Conservation (phyloP, 129 eudicot species). For the Saussurea involucrata region DNA sequence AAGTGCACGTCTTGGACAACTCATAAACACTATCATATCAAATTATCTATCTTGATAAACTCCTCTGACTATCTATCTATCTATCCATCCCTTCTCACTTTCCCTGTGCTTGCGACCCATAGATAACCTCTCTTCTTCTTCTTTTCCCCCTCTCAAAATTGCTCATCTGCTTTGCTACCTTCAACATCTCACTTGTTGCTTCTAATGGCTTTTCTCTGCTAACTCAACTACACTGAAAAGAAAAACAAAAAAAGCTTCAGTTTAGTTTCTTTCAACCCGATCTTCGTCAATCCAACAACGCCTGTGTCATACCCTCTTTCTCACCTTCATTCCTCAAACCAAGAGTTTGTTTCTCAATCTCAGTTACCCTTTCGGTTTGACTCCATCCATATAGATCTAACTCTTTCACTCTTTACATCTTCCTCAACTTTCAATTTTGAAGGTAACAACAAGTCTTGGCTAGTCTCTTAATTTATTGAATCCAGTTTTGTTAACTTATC, state of each 20-base stretch:
- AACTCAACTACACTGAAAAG: not conserved
- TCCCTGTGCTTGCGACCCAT: not conserved
- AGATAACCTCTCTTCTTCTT: constrained; percentile 12
- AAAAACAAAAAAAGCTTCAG: not conserved
- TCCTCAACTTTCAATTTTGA: constrained; percentile 9
- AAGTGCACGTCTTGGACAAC: constrained; percentile 33
- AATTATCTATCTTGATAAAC: constrained; percentile 19
- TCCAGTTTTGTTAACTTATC: not conserved
- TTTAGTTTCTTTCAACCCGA: not conserved
- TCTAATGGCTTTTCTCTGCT: constrained; percentile 10
- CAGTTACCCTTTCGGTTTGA: constrained; percentile 30
- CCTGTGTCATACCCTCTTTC: not conserved
- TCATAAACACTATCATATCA: constrained; percentile 27
- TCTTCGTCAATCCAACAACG: not conserved
- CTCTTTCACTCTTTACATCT: constrained; percentile 46
- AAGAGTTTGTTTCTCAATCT: not conserved
- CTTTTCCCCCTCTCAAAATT: too few species aligned
- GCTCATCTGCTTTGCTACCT: too few species aligned
- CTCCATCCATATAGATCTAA: constrained; percentile 67
- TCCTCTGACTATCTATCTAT: constrained; percentile 34
- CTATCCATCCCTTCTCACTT: constrained; percentile 3
- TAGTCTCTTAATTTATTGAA: not conserved
- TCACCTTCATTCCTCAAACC: not conserved
- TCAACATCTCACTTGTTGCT: not conserved
- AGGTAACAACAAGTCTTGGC: constrained; percentile 29